Base-by-base conservation (phyloP, 2,329 filamentous ascomycete genomes). In the Arthrobotrys iridis region DNA sequence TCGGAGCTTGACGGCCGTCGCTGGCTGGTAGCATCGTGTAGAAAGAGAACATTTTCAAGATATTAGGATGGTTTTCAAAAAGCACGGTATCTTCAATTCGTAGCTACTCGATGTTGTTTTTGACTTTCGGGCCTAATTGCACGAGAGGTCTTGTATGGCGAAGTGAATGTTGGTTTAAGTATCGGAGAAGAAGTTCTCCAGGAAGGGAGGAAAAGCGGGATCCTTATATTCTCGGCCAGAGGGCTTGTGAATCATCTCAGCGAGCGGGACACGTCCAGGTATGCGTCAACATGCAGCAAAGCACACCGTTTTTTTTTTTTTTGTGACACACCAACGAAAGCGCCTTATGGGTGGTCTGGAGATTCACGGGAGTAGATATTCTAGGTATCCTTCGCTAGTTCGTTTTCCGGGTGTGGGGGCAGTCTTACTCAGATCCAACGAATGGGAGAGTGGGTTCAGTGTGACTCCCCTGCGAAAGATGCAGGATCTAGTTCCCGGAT, bases 331-430 rank as follows among this genome's bases (percentile, higher is more conserved):
- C 41, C 26, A 33, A 41, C 43, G n/a, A 55, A 37, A 30, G 28
- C 43, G 64, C 55, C 60, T 57, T 50, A 73, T 58, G 62, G 65
- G 62, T 67, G 45, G 45, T 45, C 58, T 59, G 37, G 66, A 63
- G 66, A 48, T 64, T 62, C 52, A 67, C 62, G 15, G 7, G n/a
- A 33, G 11, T 30, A 37, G 22, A 24, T 46, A 40, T 20, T 15
- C 26, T 46, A 2, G 3, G 41, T 64, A 75, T 75, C 71, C 71
- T 75, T 75, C 71, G 55, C 63, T 75, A 75, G 71, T 28, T 28
- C 43, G 11, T 30, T 26, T 50, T 57, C 13, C 24, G 18, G 8
- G 67, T 55, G 68, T 65, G 70, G 70, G 70, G 62, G 70, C 43
- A 11, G n/a, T n/a, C 48, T 41, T 33, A 28, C 46, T 41, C 26